Conservation (phyloP, 1,284 basidiomycete species). For the Melampsora abietis-canadensis region DNA sequence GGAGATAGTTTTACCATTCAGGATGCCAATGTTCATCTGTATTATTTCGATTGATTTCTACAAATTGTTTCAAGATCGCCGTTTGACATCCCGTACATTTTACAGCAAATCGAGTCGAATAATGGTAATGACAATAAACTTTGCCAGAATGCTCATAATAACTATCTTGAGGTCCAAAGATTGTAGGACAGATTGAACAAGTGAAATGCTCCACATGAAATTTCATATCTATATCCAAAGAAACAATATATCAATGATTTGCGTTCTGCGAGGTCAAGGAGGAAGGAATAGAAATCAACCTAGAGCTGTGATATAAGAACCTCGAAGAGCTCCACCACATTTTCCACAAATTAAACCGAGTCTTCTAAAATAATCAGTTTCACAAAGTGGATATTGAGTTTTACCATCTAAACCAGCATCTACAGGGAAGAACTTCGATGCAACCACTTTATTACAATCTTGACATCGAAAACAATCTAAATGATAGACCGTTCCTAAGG, state of each 20-base stretch:
- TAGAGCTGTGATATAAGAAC: conserved; percentile 98
- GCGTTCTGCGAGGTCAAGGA: not conserved
- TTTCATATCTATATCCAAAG: conserved; percentile 57
- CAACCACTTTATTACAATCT: conserved; percentile 95
- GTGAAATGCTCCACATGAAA: conserved; percentile 99
- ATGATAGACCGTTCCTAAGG: conserved; percentile 89
- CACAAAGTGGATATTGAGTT: conserved; percentile 87
- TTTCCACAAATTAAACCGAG: conserved; percentile 95
- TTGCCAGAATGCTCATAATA: conserved; percentile 97
- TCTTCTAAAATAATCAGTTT: conserved; percentile 93
- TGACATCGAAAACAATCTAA: conserved; percentile 96
- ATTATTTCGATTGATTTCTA: conserved; percentile 98
- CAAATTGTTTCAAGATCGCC: conserved; percentile 99
- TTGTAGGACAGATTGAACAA: conserved; percentile 89
- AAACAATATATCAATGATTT: not conserved
- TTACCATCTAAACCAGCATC: conserved; percentile 65
- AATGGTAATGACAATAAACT: conserved; percentile 61
- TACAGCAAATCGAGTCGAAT: conserved; percentile 70
- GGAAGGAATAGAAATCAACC: conserved; percentile 59
- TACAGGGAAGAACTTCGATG: conserved; percentile 98
- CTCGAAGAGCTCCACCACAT: conserved; percentile 86
- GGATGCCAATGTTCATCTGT: conserved; percentile 99
- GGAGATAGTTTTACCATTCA: conserved; percentile 79
- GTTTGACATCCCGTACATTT: conserved; percentile 97
- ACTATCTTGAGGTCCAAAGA: conserved; percentile 96